Base-by-base conservation (phyloP, 371 early-diverging fungal genomes). In the Rhizomucor miehei region DNA sequence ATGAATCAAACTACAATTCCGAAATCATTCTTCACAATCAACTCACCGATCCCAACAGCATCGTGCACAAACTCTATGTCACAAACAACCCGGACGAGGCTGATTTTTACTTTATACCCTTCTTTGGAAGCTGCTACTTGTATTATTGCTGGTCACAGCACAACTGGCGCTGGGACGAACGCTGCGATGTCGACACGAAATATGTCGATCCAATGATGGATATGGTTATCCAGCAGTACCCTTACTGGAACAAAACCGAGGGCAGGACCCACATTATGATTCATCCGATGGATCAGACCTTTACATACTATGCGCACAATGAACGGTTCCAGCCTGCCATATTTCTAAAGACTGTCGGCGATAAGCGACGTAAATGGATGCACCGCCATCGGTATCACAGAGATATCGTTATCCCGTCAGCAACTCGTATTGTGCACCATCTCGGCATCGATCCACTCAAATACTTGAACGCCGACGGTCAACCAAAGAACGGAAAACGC, bases 151-250 rank as follows among this genome's bases (percentile, higher is more conserved):
- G 78, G 78, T 57, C 65, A 8, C 40, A 63, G 44, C 57, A 57
- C n/a, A 57, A 60, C 16, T 78, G 78, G 73, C 65, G 66, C 9
- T 79, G 77, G 75, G 65, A 76, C 50, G 70, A 71, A 37, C 72
- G 79, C 1, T 79, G 80, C 44, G 70, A 75, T 47, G 75, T 78
- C 1, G 80, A 82, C 51, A 51, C 50, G 0, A 51, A 56, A 0
- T 82, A 82, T 57, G 78, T 78, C 6, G 59, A 69, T 44, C 82
- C 80, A 1, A 60, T 79, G 66, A 79, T 82, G 82, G 66, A 75
- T 45, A 55, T 72, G 57, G 68, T 82, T 5, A 75, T 75, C 25
- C 57, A 78, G 20, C 58, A 72, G 3, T 47, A 66, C 29, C 79
- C 79, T 13, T 79, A 75, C 36, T 82, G 82, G 82, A 77, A 82